Evolutionary conservation across 2,329 filamentous ascomycete species (phyloP).

Genomic region (Clonostachys rhizophaga): DNA sequence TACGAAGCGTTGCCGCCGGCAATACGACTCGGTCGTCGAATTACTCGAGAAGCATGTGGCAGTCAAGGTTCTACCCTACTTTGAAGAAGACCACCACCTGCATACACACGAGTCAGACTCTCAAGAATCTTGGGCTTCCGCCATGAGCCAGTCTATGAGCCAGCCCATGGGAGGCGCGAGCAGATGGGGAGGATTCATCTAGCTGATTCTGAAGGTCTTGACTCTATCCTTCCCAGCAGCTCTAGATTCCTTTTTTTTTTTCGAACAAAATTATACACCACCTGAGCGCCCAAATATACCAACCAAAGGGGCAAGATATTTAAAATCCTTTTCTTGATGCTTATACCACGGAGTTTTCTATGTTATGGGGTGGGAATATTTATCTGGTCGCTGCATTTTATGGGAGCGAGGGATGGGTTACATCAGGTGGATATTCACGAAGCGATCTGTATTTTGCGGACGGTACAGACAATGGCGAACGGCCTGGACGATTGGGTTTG

Average conservation of each 20-base stretch:
- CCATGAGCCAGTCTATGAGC: conserved; percentile 3
- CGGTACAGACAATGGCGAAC: no score
- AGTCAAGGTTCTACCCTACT: conserved; percentile 31
- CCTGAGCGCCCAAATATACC: no score
- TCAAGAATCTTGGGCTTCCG: conserved; percentile 27
- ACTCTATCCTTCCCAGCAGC: no score
- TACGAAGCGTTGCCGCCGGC: conserved; percentile 34
- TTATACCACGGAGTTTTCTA: conserved; percentile 16
- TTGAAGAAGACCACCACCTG: conserved; percentile 37
- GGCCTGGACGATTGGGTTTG: no score
- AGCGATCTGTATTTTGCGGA: no score
- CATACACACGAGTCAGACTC: conserved; percentile 28
- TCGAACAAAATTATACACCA: not conserved
- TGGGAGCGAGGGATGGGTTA: no score
- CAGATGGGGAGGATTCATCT: conserved; percentile 12
- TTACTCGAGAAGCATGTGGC: conserved; percentile 30
- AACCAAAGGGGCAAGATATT: no score
- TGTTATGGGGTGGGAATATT: not conserved
- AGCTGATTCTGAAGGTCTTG: not conserved
- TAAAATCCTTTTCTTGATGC: no score
- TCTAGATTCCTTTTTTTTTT: not conserved
- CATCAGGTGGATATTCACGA: no score
- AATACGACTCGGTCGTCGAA: conserved; percentile 28
- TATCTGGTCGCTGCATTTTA: not conserved
- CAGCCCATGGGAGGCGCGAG: conserved; percentile 1